Conservation (phyloP, 164 flowering plant genomes). For the Aristolochia californica region DNA sequence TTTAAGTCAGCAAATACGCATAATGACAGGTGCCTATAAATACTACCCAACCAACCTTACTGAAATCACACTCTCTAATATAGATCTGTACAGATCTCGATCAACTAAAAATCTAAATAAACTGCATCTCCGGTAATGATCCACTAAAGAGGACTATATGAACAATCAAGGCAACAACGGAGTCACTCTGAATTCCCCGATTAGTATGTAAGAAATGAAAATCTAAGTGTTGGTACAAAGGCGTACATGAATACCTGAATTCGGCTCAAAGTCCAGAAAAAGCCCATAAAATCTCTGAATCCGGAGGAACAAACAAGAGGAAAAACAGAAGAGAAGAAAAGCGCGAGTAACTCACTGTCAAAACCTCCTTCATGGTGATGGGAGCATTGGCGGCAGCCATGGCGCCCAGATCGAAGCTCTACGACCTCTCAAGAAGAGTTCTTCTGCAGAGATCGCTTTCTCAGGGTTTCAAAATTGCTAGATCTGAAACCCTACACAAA, state of each 20-base stretch:
- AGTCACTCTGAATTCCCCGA: neutral
- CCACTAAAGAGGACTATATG: no score
- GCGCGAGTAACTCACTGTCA: conserved; percentile 43
- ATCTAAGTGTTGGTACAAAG: conserved; percentile 1
- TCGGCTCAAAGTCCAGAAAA: neutral
- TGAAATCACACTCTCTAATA: no score
- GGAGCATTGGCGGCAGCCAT: conserved; percentile 99
- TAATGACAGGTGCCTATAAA: neutral
- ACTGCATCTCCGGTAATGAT: neutral
- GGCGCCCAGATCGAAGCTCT: conserved; percentile 30
- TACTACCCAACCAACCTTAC: neutral
- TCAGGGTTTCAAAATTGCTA: neutral
- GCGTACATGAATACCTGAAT: conserved; percentile 5
- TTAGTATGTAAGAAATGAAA: neutral
- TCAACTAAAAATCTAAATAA: neutral
- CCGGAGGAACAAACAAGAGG: neutral
- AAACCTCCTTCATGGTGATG: conserved; percentile 83
- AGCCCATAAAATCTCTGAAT: neutral
- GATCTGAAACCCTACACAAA: neutral
- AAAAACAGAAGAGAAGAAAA: neutral
- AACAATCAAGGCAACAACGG: neutral
- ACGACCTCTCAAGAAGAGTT: neutral
- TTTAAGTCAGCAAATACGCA: neutral
- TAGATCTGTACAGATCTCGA: neutral
- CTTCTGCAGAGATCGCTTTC: neutral